Evolutionary conservation across 1,284 basidiomycete genomes (phyloP), one percentile per base, ranked within the genome.

Genomic region (Marasmius sp.): DNA sequence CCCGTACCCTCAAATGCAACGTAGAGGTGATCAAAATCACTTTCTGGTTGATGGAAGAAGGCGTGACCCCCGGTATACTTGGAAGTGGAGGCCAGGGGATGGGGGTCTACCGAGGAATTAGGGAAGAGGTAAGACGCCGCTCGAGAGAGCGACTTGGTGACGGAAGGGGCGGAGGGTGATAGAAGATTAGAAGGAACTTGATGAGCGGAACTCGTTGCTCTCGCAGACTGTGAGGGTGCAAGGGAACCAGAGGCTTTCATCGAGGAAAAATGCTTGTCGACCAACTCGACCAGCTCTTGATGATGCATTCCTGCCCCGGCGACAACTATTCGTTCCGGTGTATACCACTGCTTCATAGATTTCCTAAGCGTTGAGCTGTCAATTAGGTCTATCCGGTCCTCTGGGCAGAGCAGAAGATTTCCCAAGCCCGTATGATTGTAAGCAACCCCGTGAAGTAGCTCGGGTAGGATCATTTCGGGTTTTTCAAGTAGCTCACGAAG

Each of bases 381-480:
- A 61, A 98, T 88, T 59, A 80, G 70, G 61, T 88, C 80, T 69
- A 98, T 85, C 58, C 91, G 88, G 48, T 95, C 90, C 67, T 93
- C 89, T 1, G 94, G 94, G 72, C 95, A 97, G 11, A 98, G 78
- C 18, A 98, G 77, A 0, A 95, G 88, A 74, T 96, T 97, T 36
- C 97, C 97, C 1, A 98, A 82, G 0, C 91, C 94, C 65, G 86
- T 86, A 65, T 82, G 78, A 60, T 84, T 80, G 73, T 93, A 98
- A 0, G 96, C 97, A 60, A 95, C 89, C 39, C 85, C 81, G 72
- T 98, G 96, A 27, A 98, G 75, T 6, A 97, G 77, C 71, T 99
- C 97, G 2, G 97, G 96, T n/a, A 98, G 79, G 64, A 97, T 92
- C 85, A 95, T 91, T 69, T 98, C 97, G 0, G 97, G 95, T 74